phyloP scores from a whole-genome alignment of 805 yeast species.

The Kuraishia hungarica region DNA sequence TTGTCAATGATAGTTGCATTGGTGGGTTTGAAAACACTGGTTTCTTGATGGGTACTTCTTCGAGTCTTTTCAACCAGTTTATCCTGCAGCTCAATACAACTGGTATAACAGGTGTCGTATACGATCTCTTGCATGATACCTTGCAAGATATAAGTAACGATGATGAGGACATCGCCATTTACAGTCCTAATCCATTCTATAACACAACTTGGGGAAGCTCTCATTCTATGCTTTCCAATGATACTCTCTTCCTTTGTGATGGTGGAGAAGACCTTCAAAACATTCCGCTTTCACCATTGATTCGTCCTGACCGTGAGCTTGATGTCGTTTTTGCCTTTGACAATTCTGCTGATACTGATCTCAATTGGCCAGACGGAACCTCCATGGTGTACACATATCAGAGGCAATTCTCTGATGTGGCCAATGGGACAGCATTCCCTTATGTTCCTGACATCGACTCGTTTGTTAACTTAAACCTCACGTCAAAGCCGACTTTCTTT shows the following conservation, averaged over 20 bases:
- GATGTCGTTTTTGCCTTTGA: conserved; percentile 62
- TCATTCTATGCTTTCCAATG: conserved; percentile 28
- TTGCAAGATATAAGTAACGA: conserved; percentile 31
- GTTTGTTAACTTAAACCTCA: conserved; percentile 50
- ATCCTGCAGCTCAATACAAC: conserved; percentile 50
- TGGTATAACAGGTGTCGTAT: conserved; percentile 36
- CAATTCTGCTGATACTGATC: conserved; percentile 55
- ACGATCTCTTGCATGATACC: conserved; percentile 34
- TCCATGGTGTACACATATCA: conserved; percentile 47
- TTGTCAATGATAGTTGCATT: conserved; percentile 36
- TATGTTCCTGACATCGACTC: conserved; percentile 66
- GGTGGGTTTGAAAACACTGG: conserved; percentile 78
- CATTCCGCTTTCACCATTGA: conserved; percentile 57
- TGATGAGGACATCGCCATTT: conserved; percentile 62
- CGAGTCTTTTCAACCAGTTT: conserved; percentile 68
- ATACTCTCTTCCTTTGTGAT: conserved; percentile 52
- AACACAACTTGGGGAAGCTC: conserved; percentile 30
- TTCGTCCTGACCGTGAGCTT: conserved; percentile 50
- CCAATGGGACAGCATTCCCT: conserved; percentile 62
- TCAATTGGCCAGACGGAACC: conserved; percentile 60
- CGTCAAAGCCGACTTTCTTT: conserved; percentile 68
- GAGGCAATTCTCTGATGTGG: conserved; percentile 47
- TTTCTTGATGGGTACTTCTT: conserved; percentile 74
- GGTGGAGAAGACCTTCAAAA: conserved; percentile 78
- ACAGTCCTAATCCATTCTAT: conserved; percentile 64